Evolutionary conservation across 2,329 filamentous ascomycete genomes (phyloP).

Genomic region (Botrytis medusae): DNA sequence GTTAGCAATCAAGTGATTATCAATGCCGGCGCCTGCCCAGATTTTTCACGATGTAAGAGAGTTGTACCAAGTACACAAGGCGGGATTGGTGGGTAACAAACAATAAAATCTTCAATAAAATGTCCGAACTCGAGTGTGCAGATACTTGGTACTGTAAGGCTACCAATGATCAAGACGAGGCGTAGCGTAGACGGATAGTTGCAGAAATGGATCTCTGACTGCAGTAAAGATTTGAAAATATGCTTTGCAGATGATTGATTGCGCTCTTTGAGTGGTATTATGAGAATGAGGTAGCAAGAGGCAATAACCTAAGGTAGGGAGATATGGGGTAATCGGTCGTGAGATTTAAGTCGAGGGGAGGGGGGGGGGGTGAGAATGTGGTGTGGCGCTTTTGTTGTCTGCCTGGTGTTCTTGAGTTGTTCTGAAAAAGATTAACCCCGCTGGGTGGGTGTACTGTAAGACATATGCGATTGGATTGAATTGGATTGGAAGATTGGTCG

Average conservation of each 20-base stretch:
- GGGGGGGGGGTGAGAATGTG: constrained; percentile 10
- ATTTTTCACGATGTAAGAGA: background rate
- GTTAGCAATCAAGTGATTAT: constrained; percentile 16
- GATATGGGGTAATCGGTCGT: constrained; percentile 10
- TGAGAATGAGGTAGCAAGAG: background rate
- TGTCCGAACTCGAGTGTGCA: background rate
- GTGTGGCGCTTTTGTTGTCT: constrained; percentile 19
- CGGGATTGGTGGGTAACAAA: constrained; percentile 1
- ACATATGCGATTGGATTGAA: background rate
- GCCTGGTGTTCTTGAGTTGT: background rate
- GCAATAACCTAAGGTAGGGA: background rate
- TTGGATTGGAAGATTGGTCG: background rate
- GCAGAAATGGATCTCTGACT: constrained; percentile 13
- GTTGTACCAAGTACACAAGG: background rate
- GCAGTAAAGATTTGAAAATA: background rate
- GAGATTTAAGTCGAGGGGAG: background rate
- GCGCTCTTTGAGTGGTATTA: background rate
- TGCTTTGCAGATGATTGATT: constrained; percentile 15
- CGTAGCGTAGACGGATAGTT: constrained; percentile 3
- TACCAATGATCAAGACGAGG: constrained; percentile 6
- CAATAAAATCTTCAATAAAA: constrained; percentile 6
- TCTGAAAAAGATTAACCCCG: constrained; percentile 11
- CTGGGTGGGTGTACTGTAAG: background rate
- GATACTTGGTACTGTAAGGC: constrained; percentile 14
- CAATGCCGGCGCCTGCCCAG: background rate